These are phyloP conservation scores for Arthrobotrys megalospora DNA, from an alignment of 2,329 filamentous ascomycete genomes.

Conservation along the genomic window DNA sequence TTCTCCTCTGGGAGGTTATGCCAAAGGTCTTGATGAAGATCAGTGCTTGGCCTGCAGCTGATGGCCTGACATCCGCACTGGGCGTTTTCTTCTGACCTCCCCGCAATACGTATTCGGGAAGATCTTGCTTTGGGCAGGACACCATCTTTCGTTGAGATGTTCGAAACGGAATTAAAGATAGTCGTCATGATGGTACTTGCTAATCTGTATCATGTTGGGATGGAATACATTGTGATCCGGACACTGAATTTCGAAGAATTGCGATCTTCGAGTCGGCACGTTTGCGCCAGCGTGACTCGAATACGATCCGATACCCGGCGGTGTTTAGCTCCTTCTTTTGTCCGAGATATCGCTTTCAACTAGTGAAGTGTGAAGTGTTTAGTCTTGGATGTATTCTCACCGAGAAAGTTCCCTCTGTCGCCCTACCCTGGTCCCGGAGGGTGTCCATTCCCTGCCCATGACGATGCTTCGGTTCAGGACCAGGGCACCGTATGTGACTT, in stretches of 20 bases:
- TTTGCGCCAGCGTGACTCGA: conserved; percentile 40
- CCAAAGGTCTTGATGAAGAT: conserved; percentile 24
- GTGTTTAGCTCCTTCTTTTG: conserved; percentile 6
- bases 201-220: neutral
- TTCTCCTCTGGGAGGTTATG: conserved; percentile 15
- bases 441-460: conserved; percentile 57
- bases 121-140: conserved; percentile 31
- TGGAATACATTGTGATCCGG: neutral
- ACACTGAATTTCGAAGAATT: neutral
- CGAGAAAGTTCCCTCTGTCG: conserved; percentile 12
- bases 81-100: conserved; percentile 17
- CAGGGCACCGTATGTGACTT: conserved; percentile 30
- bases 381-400: conserved; percentile 19
- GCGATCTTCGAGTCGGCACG: conserved; percentile 30
- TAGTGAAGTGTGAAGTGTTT: conserved; percentile 11
- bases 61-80: conserved; percentile 40
- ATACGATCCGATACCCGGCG: conserved; percentile 26
- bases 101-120: conserved; percentile 26
- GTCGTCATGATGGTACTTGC: neutral
- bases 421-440: conserved; percentile 48
- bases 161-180: neutral
- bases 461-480: conserved; percentile 60
- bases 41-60: conserved; percentile 46
- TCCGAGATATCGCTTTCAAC: conserved; percentile 13
- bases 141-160: conserved; percentile 22